Base-by-base conservation (phyloP, 129 eudicot species). In the Kitagawia praeruptora region DNA sequence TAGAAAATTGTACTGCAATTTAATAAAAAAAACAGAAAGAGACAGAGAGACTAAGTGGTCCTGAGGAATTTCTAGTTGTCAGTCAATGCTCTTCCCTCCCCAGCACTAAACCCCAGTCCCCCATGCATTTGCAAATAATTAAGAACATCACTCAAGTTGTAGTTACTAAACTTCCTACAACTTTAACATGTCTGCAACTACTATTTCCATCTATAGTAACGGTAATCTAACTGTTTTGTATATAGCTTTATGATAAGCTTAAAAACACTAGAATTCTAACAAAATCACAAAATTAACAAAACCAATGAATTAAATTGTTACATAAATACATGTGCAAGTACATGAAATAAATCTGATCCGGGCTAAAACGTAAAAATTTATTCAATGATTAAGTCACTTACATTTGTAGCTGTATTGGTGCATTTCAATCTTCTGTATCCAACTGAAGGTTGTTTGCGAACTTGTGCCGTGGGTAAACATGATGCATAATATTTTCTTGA, bases 401-500 rank as follows among this genome's bases (percentile, higher is more conserved):
- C 77, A 5, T 7, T 74, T 46, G 41, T 74, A 28, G 61, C 42
- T 25, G 61, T 42, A 47, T 74, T 74, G 27, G 47, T 74, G 61
- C 77, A 74, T 6, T 7, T 74, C 34, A 74, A 46, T 27, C 58
- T 46, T 45, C n/a, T 37, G 25, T 74, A 46, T n/a, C 77, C 77
- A 45, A 27, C 77, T 28, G 77, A 74, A 74, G 77, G 8, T 74
- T 46, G 77, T 74, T 46, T 46, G 44, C 77, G 44, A 42, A 42
- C 53, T 73, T 73, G 77, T n/a, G 54, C 14, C 6, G 11, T 25
- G 1, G 77, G 77, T 18, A 73, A 73, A 44, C 77, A n/a, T 41
- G 77, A 73, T 73, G 77, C 19, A 73, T 73, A 23, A 73, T 73
- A 47, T 41, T n/a, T 40, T 44, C 77, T 73, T 73, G 77, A 74